Base-by-base conservation (phyloP, 2,329 filamentous ascomycete genomes). In the Myotisia sp. region DNA sequence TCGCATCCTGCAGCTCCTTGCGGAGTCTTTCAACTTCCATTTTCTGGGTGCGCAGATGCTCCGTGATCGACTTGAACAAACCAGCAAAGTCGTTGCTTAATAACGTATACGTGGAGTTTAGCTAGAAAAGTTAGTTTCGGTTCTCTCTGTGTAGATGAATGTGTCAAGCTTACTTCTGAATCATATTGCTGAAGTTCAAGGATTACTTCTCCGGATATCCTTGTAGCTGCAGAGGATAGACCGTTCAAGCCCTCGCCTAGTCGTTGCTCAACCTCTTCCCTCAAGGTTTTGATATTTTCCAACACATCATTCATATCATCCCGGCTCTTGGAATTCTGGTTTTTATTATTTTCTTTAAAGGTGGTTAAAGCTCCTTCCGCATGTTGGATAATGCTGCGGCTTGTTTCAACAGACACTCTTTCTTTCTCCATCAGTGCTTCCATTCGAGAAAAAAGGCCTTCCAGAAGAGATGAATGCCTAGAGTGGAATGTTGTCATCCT, bases 241-340 rank as follows among this genome's bases (percentile, higher is more conserved):
- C 83, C 76, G 47, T 83, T 77, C 27, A 95, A 65, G 6, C 86
- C 87, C 49, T 85, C 76, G 2, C 83, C 82, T 30, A 95, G 82
- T 41, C 79, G 79, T 31, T 71, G 66, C 63, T 94, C 94, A 33
- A 95, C 83, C 34, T 82, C 77, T 53, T 93, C 81, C 14, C 87
- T 74, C 16, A 95, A 67, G n/a, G 72, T 74, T 52, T 86, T 86
- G 53, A 95, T 93, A 52, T 92, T 87, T 48, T 90, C 82, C 6
- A 98, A 67, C 2, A 93, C 78, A n/a, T 72, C 65, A 47, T 94
- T 86, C 81, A 94, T 85, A 37, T 86, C 79, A 30, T 86, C 75
- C 48, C 79, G 82, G 2, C 84, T 79, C 41, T 47, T 45, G 4
- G 46, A 47, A 1, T 53, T 59, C 37, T 60, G 56, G 12, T 38